Conservation (phyloP, 352 stramenopile genomes). For the Phytophthora nicotianae region DNA sequence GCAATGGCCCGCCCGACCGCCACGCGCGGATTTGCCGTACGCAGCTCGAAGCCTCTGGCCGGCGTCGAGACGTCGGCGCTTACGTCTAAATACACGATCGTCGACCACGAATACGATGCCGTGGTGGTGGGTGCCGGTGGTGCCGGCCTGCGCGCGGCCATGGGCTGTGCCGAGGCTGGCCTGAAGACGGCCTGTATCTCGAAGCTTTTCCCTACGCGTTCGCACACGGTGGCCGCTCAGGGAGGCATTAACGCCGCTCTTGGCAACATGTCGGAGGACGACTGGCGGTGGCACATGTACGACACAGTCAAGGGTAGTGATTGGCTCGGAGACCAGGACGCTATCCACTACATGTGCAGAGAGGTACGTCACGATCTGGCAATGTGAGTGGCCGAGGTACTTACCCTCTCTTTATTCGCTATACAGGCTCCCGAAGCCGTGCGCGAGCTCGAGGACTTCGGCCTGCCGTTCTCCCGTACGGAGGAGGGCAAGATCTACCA, state of each 20-base stretch:
- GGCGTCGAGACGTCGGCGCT: conserved; percentile 41
- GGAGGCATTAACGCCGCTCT: conserved; percentile 97
- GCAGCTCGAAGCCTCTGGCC: conserved; percentile 28
- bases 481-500: conserved; percentile 98
- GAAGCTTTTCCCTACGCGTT: conserved; percentile 97
- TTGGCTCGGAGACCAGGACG: conserved; percentile 98
- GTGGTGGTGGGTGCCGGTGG: conserved; percentile 96
- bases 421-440: conserved; percentile 66
- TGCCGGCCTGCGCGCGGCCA: conserved; percentile 92
- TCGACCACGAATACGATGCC: conserved; percentile 97
- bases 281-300: conserved; percentile 98
- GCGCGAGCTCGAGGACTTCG: conserved; percentile 96
- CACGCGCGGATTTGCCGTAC: conserved; percentile 33
- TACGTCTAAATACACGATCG: conserved; percentile 70
- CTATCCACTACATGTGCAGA: conserved; percentile 99
- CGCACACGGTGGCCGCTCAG: conserved; percentile 96
- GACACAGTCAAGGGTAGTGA: conserved; percentile 98
- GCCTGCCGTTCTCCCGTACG: conserved; percentile 96
- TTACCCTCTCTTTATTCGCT: conserved; percentile 3
- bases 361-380: conserved; percentile 48
- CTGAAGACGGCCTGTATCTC: conserved; percentile 98
- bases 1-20: conserved; percentile 12
- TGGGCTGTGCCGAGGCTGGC: conserved; percentile 92
- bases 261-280: conserved; percentile 96
- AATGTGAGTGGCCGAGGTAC: conserved; percentile 48